Evolutionary conservation across 2,329 filamentous ascomycete genomes (phyloP).

Genomic region (Trichoderma gracile): DNA sequence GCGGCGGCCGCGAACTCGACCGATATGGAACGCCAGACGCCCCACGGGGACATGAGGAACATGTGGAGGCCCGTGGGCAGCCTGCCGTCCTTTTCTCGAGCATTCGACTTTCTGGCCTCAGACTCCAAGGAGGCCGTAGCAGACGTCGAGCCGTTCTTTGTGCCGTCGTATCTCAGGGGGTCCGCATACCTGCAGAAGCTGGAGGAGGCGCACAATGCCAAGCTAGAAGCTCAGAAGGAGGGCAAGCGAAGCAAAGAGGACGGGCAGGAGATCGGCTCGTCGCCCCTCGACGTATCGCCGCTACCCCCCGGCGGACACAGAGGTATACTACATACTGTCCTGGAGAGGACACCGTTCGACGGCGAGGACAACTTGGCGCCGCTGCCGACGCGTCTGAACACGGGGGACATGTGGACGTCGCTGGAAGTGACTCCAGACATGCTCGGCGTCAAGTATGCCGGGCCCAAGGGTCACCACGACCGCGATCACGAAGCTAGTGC

Average conservation of each 20-base stretch:
- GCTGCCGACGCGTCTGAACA: constrained; percentile 81
- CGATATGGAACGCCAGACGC: constrained; percentile 38
- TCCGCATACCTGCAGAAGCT: constrained; percentile 78
- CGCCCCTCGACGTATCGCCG: constrained; percentile 46
- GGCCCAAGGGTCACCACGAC: constrained; percentile 49
- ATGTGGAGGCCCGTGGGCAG: constrained; percentile 32
- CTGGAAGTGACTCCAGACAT: constrained; percentile 76
- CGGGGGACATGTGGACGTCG: constrained; percentile 69
- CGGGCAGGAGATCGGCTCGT: constrained; percentile 55
- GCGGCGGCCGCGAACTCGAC: constrained; percentile 18
- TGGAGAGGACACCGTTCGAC: constrained; percentile 70
- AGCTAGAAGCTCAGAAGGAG: constrained; percentile 52
- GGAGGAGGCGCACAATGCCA: constrained; percentile 67
- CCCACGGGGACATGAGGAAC: constrained; percentile 33
- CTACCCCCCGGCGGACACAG: constrained; percentile 59
- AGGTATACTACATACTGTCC: constrained; percentile 79
- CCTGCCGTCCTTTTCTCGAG: constrained; percentile 53
- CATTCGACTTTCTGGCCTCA: constrained; percentile 53
- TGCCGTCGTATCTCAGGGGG: constrained; percentile 78
- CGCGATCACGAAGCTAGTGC: constrained; percentile 75
- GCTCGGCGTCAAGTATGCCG: constrained; percentile 65
- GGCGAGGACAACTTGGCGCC: constrained; percentile 62
- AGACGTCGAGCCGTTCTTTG: constrained; percentile 62
- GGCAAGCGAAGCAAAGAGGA: constrained; percentile 35
- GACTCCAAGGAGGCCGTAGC: constrained; percentile 36